Conservation (phyloP, 257 asterid species). For the Plectranthus barbatus region DNA sequence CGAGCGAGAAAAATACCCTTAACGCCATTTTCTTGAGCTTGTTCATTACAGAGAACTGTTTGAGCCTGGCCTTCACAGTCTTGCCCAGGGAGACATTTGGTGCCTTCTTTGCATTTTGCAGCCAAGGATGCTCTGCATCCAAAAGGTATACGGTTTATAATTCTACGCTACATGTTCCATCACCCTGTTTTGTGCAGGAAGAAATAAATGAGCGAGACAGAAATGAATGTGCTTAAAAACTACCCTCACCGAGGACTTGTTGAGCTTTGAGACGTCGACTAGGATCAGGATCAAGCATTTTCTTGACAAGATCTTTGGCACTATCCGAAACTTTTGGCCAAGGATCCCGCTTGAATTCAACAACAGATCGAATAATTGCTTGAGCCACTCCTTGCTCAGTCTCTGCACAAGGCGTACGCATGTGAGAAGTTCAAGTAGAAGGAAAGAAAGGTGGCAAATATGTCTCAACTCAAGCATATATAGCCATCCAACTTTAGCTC, state of each 20-base stretch:
- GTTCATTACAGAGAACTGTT: slow-evolving; percentile 67
- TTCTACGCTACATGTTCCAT: background rate
- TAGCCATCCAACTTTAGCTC: background rate
- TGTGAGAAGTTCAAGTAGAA: background rate
- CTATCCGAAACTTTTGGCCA: slow-evolving; percentile 74
- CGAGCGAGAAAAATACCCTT: slow-evolving; percentile 29
- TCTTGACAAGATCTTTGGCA: slow-evolving; percentile 57
- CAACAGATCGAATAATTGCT: slow-evolving; percentile 64
- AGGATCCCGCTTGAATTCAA: slow-evolving; percentile 72
- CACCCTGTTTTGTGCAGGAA: background rate
- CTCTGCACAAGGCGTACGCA: slow-evolving; percentile 31
- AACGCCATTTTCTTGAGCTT: slow-evolving; percentile 71
- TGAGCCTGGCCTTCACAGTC: slow-evolving; percentile 71
- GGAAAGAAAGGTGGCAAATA: background rate
- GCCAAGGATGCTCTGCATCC: slow-evolving; percentile 63
- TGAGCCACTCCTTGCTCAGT: slow-evolving; percentile 89
- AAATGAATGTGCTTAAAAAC: background rate
- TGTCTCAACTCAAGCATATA: background rate
- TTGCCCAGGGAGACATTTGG: slow-evolving; percentile 69
- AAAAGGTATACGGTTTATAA: background rate
- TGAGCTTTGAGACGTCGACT: slow-evolving; percentile 51
- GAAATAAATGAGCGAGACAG: background rate
- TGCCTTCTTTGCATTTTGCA: slow-evolving; percentile 59
- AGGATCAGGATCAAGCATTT: slow-evolving; percentile 65
- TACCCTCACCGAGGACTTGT: slow-evolving; percentile 58